These are phyloP conservation scores for Globisporangium radiosum DNA, from an alignment of 352 stramenopile species.

Conservation along the genomic window DNA sequence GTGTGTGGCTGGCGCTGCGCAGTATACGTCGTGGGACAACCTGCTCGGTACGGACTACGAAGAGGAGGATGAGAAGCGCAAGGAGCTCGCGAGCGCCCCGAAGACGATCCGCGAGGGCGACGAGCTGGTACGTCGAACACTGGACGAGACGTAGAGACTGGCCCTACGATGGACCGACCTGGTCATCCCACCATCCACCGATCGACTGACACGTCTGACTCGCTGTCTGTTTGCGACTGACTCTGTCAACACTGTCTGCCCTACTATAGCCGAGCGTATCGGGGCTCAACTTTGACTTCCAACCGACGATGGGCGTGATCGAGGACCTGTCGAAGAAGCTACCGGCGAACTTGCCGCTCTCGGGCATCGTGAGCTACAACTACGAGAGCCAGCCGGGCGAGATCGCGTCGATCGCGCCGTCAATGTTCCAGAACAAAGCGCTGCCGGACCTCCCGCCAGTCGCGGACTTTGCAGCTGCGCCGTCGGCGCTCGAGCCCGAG, in stretches of 20 bases:
- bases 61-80: conserved; percentile 82
- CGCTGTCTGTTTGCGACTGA: not conserved
- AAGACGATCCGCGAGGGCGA: conserved; percentile 78
- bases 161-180: too few species aligned
- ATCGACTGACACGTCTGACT: too few species aligned
- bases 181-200: too few species aligned
- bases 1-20: conserved; percentile 2
- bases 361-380: conserved; percentile 76
- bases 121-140: conserved; percentile 39
- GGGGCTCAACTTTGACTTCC: conserved; percentile 76
- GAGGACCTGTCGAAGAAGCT: conserved; percentile 69
- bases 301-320: conserved; percentile 56
- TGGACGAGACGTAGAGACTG: too few species aligned
- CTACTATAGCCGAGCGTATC: conserved; percentile 41
- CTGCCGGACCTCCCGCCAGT: conserved; percentile 62
- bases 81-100: conserved; percentile 71
- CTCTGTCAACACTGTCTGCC: not conserved
- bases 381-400: conserved; percentile 48
- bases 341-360: conserved; percentile 69
- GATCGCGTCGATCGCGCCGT: conserved; percentile 72
- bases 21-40: conserved; percentile 88
- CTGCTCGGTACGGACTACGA: conserved; percentile 80
- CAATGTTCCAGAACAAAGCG: conserved; percentile 75
- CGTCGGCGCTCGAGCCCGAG: conserved; percentile 50
- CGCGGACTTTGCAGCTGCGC: conserved; percentile 57